Evolutionary conservation across 495 filamentous ascomycete species (phyloP), one percentile per base, ranked within the genome.

Genomic region (Neurospora cerealis): DNA sequence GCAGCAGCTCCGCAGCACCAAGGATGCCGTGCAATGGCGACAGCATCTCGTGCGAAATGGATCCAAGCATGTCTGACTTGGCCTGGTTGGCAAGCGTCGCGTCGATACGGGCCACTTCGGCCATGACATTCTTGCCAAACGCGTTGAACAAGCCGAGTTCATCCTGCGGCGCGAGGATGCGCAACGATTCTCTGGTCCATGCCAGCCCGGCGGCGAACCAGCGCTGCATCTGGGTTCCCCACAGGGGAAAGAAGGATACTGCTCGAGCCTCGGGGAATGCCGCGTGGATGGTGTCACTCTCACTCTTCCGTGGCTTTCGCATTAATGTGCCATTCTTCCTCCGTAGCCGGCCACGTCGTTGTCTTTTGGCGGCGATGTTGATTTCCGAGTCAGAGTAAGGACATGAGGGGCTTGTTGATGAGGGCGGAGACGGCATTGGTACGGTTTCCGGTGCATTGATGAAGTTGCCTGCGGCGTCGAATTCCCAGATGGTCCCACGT

Each of bases 11-110:
- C 2, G 89, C 89, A 62, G 88, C 90, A 0, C 90, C 91, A 3
- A 94, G 78, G 62, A 94, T 92, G 0, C 92, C 92, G 75, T 94
- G 92, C 8, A 96, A 81, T 2, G 93, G 93, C 21, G 89, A 92
- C 6, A 93, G 87, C 19, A 96, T 83, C 77, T 96, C 93, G 77
- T 96, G 93, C 39, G 89, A 92, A 36, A 94, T 87, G 13, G 89
- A 91, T 0, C 89, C 89, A 39, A 94, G 89, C 72, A 93, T 90
- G 72, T 91, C 91, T 3, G 88, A 87, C 75, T 94, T 93, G 36
- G 86, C 84, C 66, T 83, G 83, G 71, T 80, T 80, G 15, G 82
- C 80, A 5, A 80, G 80, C 40, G 83, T 70, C 9, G 84, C 81
- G 39, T 84, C 83, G 5, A 90, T 75, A 36, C 87, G 86, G 0